phyloP scores from a whole-genome alignment of 169 alveolate species.

The Plasmodium malariae region DNA sequence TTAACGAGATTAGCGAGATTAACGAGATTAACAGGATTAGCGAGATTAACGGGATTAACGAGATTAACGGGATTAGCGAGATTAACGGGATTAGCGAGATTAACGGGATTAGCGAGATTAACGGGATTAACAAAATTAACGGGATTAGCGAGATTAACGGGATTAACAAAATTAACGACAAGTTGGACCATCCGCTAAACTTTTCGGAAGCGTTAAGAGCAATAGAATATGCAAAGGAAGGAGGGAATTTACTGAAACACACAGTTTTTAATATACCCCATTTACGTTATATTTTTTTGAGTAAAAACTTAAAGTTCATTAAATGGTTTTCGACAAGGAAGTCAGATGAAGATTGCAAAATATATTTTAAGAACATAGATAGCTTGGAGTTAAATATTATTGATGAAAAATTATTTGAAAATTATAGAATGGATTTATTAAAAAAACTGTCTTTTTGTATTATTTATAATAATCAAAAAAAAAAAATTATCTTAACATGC shows the following conservation, averaged over 20 bases:
- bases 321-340: conserved; percentile 64
- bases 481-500: conserved; percentile 56
- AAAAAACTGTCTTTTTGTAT: conserved; percentile 48
- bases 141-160: background rate
- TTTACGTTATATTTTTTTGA: conserved; percentile 45
- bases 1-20: background rate
- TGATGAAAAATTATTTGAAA: conserved; percentile 20
- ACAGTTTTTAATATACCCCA: conserved; percentile 55
- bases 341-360: conserved; percentile 52
- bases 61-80: background rate
- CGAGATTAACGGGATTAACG: background rate
- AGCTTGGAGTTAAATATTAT: conserved; percentile 35
- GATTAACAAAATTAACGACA: background rate
- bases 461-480: conserved; percentile 39
- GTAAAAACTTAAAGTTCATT: conserved; percentile 27
- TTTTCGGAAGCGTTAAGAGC: conserved; percentile 48
- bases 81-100: background rate
- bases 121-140: background rate
- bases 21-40: background rate
- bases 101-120: background rate
- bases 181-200: conserved; percentile 8
- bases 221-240: conserved; percentile 67
- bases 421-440: conserved; percentile 19
- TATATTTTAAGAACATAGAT: conserved; percentile 21
- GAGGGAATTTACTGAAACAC: conserved; percentile 45